Percentiles rank a stretch among this genome's conserved stretches.
Conservation (phyloP, 2,329 filamentous ascomycete genomes). For the Colletotrichum karsti region DNA sequence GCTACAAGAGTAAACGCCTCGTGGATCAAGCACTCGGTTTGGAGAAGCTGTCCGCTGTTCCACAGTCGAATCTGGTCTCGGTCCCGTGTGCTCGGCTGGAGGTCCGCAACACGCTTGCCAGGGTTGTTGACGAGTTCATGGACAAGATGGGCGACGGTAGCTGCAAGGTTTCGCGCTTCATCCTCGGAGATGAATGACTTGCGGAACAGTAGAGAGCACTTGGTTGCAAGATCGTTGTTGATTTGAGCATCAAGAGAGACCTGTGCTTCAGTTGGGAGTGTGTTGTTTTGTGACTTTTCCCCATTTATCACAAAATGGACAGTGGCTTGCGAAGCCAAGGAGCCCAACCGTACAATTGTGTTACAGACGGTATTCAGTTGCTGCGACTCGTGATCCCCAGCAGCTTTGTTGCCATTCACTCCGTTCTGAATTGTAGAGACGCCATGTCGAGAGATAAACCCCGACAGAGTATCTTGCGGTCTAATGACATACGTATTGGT, state of each 20-base stretch:
- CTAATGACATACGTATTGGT: neutral
- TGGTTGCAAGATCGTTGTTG: neutral
- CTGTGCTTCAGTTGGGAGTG: no score
- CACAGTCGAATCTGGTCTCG: neutral
- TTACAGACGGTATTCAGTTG: neutral
- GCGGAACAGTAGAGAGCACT: neutral
- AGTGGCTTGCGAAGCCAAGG: neutral
- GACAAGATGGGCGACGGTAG: neutral
- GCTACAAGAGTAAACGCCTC: neutral
- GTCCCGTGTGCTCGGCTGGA: neutral
- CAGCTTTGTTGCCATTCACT: neutral
- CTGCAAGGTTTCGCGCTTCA: neutral
- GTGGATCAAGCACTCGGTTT: neutral
- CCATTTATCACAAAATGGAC: neutral
- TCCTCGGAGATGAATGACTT: neutral
- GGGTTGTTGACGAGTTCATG: neutral
- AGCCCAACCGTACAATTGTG: neutral
- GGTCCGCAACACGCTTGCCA: neutral
- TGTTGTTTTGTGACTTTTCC: no score
- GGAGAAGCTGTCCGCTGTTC: neutral
- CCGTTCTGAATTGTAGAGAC: neutral
- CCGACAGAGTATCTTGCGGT: neutral
- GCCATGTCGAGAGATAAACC: neutral
- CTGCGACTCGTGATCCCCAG: neutral
- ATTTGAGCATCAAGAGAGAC: no score